phyloP scores from a whole-genome alignment of 2,329 filamentous ascomycete species.

The Corynespora cassiicola region DNA sequence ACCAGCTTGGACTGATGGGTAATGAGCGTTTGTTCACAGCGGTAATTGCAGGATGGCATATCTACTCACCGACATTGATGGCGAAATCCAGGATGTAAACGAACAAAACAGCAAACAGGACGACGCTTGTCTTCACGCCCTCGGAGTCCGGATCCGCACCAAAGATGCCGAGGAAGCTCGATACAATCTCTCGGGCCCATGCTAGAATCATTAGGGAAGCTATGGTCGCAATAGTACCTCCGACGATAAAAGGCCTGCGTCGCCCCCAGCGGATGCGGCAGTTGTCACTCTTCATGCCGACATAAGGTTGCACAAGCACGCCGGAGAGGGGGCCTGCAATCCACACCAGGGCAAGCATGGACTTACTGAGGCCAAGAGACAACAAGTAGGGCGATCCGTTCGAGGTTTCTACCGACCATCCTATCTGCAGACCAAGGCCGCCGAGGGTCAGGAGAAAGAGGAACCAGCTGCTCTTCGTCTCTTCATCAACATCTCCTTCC shows the following conservation, averaged over 20 bases:
- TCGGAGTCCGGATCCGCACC: slow-evolving; percentile 71
- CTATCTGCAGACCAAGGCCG: slow-evolving; percentile 87
- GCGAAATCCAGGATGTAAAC: slow-evolving; percentile 93
- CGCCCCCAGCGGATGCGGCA: slow-evolving; percentile 57
- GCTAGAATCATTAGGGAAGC: slow-evolving; percentile 57
- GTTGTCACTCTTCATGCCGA: slow-evolving; percentile 61
- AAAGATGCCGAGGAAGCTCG: slow-evolving; percentile 71
- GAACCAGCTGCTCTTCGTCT: slow-evolving; percentile 84
- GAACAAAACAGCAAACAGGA: slow-evolving; percentile 81
- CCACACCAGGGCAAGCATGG: slow-evolving; percentile 60
- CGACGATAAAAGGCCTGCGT: slow-evolving; percentile 60
- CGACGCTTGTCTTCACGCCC: slow-evolving; percentile 69
- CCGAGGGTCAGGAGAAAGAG: slow-evolving; percentile 84
- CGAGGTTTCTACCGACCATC: slow-evolving; percentile 94
- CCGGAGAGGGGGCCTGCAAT: slow-evolving; percentile 63
- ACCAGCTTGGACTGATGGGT: slow-evolving; percentile 77
- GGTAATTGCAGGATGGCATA: slow-evolving; percentile 3
- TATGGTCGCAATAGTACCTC: slow-evolving; percentile 57
- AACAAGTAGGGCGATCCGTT: slow-evolving; percentile 76
- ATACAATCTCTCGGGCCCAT: slow-evolving; percentile 63
- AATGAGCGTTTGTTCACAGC: slow-evolving; percentile 5
- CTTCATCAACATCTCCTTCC: slow-evolving; percentile 58
- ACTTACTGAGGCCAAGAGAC: slow-evolving; percentile 60
- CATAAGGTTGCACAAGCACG: slow-evolving; percentile 60
- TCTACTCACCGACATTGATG: slow-evolving; percentile 80